Evolutionary conservation across 2,329 filamentous ascomycete species (phyloP).

Genomic region (Colletotrichum theobromicola): DNA sequence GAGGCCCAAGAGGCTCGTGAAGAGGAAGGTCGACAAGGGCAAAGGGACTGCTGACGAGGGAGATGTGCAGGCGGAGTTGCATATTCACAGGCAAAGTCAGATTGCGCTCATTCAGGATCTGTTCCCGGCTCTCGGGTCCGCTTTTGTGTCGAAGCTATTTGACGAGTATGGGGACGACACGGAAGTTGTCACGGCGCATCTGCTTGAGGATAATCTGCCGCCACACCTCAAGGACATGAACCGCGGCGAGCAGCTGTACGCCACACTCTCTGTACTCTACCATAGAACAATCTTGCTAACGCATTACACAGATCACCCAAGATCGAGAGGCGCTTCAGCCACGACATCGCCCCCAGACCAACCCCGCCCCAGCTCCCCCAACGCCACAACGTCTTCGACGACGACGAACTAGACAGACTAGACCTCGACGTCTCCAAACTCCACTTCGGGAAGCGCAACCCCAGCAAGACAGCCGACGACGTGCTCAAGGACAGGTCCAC

Average conservation of each 20-base stretch:
- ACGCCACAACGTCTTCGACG: conserved; percentile 78
- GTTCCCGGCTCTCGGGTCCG: conserved; percentile 85
- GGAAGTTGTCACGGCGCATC: conserved; percentile 80
- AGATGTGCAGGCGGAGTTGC: conserved; percentile 56
- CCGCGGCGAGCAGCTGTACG: conserved; percentile 66
- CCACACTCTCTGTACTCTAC: conserved; percentile 9
- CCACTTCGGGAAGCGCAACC: conserved; percentile 77
- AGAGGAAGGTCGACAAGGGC: conserved; percentile 68
- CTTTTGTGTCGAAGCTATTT: conserved; percentile 79
- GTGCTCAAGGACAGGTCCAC: conserved; percentile 69
- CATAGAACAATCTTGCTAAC: conserved; percentile 24
- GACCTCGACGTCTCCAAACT: conserved; percentile 69
- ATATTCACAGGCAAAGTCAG: conserved; percentile 82
- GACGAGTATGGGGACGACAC: conserved; percentile 80
- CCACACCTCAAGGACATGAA: conserved; percentile 69
- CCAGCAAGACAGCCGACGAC: conserved; percentile 71
- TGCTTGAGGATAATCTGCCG: conserved; percentile 80
- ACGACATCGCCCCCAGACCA: conserved; percentile 60
- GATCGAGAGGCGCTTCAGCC: conserved; percentile 16
- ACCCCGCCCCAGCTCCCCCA: conserved; percentile 61
- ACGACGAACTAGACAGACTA: conserved; percentile 79
- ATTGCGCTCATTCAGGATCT: conserved; percentile 92
- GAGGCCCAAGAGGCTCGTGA: conserved; percentile 55
- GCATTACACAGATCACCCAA: conserved; percentile 23
- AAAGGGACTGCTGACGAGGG: conserved; percentile 53